Evolutionary conservation across 306 rosid species (phyloP).

Genomic region (Quercus aquifolioides): DNA sequence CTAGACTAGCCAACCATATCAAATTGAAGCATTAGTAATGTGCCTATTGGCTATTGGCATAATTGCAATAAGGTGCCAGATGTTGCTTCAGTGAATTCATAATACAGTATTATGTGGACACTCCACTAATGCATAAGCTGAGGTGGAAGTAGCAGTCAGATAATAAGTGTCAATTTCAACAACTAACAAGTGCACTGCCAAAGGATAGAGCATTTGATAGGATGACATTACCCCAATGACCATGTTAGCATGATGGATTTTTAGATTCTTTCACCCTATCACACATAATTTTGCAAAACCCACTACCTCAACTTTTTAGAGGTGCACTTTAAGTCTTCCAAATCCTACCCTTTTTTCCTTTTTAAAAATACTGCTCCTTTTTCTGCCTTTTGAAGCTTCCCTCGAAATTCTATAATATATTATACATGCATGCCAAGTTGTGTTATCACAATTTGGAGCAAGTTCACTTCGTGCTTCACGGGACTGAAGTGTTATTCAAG

Average conservation of each 20-base stretch:
- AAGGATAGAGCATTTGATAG: conserved; percentile 15
- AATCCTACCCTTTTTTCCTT: background rate
- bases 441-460: background rate
- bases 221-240: conserved; percentile 5
- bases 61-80: background rate
- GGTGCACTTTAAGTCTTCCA: too few species aligned
- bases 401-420: background rate
- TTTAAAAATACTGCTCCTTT: conserved; percentile 4
- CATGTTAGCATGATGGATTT: conserved; percentile 22
- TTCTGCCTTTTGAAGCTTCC: conserved; percentile 20
- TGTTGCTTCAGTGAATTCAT: background rate
- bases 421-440: too few species aligned
- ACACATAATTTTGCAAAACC: conserved; percentile 23
- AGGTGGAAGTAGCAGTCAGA: conserved; percentile 25
- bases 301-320: background rate
- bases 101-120: conserved; percentile 8
- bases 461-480: conserved; percentile 12
- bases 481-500: background rate
- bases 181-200: conserved; percentile 22
- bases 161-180: conserved; percentile 24
- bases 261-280: background rate
- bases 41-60: background rate
- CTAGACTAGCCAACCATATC: background rate
- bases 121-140: conserved; percentile 33
- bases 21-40: background rate